Evolutionary conservation across 2,329 filamentous ascomycete species (phyloP).

Genomic region (Neobulgaria alba): DNA sequence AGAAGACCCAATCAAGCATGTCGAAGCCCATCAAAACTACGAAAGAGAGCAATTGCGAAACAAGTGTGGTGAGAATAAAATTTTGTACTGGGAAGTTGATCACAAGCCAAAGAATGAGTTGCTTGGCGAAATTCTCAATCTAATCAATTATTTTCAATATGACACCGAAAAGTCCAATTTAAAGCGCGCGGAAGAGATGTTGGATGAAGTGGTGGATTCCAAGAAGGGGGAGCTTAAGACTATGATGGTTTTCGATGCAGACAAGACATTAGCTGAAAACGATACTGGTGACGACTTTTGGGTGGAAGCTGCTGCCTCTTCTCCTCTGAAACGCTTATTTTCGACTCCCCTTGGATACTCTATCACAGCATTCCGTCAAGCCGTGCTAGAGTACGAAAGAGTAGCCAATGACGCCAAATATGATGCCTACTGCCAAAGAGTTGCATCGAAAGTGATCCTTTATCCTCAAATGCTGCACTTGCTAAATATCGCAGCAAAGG

Average conservation of each 20-base stretch:
- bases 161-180: conserved; percentile 34
- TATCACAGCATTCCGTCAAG: conserved; percentile 47
- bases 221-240: conserved; percentile 29
- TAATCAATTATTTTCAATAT: conserved; percentile 25
- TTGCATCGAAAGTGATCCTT: conserved; percentile 35
- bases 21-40: conserved; percentile 37
- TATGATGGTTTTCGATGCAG: conserved; percentile 48
- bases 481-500: conserved; percentile 27
- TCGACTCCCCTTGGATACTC: conserved; percentile 39
- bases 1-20: conserved; percentile 27
- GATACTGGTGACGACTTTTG: conserved; percentile 47
- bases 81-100: conserved; percentile 27
- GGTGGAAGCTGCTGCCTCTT: conserved; percentile 22
- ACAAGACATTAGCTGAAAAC: conserved; percentile 43
- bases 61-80: conserved; percentile 36
- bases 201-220: conserved; percentile 12
- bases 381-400: conserved; percentile 44
- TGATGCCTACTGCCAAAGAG: conserved; percentile 35
- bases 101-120: too few species aligned
- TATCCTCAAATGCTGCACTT: conserved; percentile 40
- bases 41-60: conserved; percentile 37
- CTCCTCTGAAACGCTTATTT: conserved; percentile 39
- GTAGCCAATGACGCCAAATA: conserved; percentile 31
- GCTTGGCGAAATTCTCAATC: conserved; percentile 7
- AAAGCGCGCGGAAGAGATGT: conserved; percentile 1